Conservation (phyloP, 179 eudicot genomes). For the Camellia oleifera region DNA sequence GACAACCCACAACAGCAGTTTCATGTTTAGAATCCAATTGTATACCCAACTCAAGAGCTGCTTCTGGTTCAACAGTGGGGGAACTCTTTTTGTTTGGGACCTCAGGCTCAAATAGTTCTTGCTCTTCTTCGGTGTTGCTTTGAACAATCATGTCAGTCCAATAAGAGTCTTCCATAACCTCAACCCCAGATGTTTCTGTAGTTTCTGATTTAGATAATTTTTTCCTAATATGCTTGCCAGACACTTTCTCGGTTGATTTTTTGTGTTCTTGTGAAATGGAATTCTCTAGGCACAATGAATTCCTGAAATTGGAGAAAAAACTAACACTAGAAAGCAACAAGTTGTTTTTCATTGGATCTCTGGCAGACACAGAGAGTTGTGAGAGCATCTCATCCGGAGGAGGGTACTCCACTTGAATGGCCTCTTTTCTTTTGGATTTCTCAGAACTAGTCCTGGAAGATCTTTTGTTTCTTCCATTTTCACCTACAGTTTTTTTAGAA, state of each 20-base stretch:
- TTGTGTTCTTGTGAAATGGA: constrained; percentile 16
- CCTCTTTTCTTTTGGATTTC: constrained; percentile 26
- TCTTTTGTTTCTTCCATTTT: constrained; percentile 34
- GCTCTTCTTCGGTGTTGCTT: constrained; percentile 29
- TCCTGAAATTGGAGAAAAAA: constrained; percentile 51
- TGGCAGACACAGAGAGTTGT: constrained; percentile 45
- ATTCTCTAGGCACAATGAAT: constrained; percentile 40
- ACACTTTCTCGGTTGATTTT: constrained; percentile 15
- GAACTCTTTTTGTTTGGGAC: constrained; percentile 8
- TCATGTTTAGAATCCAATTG: constrained; percentile 12
- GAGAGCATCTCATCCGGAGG: constrained; percentile 49
- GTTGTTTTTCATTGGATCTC: constrained; percentile 38
- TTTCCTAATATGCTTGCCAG: constrained; percentile 13
- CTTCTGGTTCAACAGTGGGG: constrained; percentile 10
- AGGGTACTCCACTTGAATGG: constrained; percentile 25
- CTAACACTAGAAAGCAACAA: constrained; percentile 26
- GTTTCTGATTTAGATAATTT: constrained; percentile 4
- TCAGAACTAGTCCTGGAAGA: constrained; percentile 23
- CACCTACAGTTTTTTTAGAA: constrained; percentile 8
- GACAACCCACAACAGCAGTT: neutral
- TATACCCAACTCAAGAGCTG: constrained; percentile 1
- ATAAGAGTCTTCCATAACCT: constrained; percentile 37
- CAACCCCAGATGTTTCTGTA: constrained; percentile 20
- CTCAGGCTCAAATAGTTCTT: constrained; percentile 24
- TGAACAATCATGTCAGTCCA: constrained; percentile 40